Evolutionary conservation across 768 basidiomycete species (phyloP), one percentile per base, ranked within the genome.

Genomic region (Phylloporus sp.): DNA sequence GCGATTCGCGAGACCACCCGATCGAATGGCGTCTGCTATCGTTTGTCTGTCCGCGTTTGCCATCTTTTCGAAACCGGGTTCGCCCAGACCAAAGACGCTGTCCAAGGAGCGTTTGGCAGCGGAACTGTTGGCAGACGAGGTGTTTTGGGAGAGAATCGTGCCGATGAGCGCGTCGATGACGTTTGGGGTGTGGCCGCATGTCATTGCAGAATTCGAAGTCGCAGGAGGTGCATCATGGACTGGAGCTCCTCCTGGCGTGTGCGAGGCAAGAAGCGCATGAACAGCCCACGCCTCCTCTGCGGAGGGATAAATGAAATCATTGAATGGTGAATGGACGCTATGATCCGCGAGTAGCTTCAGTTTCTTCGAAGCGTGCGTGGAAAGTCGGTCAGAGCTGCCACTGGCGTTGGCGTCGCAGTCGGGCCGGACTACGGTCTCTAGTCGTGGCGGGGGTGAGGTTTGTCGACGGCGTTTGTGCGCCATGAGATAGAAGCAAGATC

Each of bases 111-210:
- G 51, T 57, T 81, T 80, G 20, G 80, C 78, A 13, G 72, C 65
- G 4, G 77, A 65, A 6, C 72, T 75, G 55, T 81, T 81, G 24
- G 57, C 59, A 9, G 64, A 61, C 17, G 79, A 75, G 1, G 80
- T 82, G 50, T 79, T 80, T 56, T 82, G 80, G 26, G 79, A 80
- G 26, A 83, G 74, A 46, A 83, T 70, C 1, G 78, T 79, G 20
- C 71, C 75, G 29, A 83, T 76, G 49, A 81, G 72, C 10, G 77
- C 64, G 49, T 80, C 80, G 45, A 82, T 68, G 49, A 82, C 77
- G 53, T 82, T 76, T 3, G 74, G 71, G 3, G 72, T 71, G 31
- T 68, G 60, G 3, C 74, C 77, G 41, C 75, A 76, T 1, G 74
- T 73, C 46, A 55, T 43, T 5, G 74, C 75, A 8, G 78, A 67